Evolutionary conservation across 768 basidiomycete species (phyloP).

Genomic region (Coprinopsis strossmayeri): DNA sequence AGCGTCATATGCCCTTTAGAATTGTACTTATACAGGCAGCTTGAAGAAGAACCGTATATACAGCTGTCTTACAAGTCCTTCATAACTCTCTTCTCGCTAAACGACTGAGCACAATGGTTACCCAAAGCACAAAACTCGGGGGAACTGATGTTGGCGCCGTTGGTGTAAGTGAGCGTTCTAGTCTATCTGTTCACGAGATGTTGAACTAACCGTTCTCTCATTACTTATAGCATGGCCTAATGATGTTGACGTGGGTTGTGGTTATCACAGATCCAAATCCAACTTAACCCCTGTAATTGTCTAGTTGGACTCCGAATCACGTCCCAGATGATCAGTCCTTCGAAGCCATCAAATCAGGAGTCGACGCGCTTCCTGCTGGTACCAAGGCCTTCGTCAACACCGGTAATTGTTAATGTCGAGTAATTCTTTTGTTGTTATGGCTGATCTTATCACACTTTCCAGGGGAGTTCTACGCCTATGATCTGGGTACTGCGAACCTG

Average conservation of each 20-base stretch:
- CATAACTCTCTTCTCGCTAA: no score
- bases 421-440: not conserved
- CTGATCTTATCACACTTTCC: no score
- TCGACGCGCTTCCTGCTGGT: slow-evolving; percentile 35
- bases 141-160: slow-evolving; percentile 6
- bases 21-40: no score
- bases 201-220: no score
- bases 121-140: slow-evolving; percentile 6
- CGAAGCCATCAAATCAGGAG: no score
- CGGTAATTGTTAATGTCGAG: slow-evolving; percentile 9
- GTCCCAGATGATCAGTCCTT: slow-evolving; percentile 52
- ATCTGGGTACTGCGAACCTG: slow-evolving; percentile 7
- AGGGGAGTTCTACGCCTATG: slow-evolving; percentile 10
- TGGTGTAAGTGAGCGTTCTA: not conserved
- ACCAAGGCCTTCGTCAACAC: slow-evolving; percentile 43
- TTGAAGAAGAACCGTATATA: no score
- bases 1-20: no score
- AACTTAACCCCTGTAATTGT: not conserved
- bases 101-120: no score
- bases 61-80: no score
- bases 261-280: not conserved
- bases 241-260: slow-evolving; percentile 16
- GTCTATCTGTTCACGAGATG: not conserved
- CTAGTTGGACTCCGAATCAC: slow-evolving; percentile 34
- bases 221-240: slow-evolving; percentile 15